Percentiles rank a stretch among this genome's conserved stretches.
phyloP scores from a whole-genome alignment of 768 basidiomycete genomes.

The Amanita molliuscula region DNA sequence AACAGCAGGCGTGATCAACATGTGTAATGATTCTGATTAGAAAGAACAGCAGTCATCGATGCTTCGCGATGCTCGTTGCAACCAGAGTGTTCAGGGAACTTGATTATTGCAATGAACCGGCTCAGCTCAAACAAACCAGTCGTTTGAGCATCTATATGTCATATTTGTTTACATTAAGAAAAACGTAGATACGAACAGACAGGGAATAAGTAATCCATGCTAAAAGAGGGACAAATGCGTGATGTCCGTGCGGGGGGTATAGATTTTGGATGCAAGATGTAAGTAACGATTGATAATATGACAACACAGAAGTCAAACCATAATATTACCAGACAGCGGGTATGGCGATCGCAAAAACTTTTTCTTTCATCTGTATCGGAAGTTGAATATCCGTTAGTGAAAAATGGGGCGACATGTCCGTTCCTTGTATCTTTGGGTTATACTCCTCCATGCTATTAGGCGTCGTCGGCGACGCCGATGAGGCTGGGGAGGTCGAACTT shows the following conservation, averaged over 20 bases:
- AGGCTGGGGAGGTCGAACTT: conserved; percentile 45
- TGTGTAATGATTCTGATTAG: conserved; percentile 4
- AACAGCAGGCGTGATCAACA: background rate
- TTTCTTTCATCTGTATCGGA: conserved; percentile 32
- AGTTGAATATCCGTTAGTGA: conserved; percentile 21
- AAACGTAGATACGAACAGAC: background rate
- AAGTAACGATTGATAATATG: background rate
- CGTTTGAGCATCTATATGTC: background rate
- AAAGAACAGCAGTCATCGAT: background rate
- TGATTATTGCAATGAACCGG: background rate
- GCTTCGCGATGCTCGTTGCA: too few species aligned
- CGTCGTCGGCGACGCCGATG: conserved; percentile 52
- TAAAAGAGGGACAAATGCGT: background rate
- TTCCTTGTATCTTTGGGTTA: conserved; percentile 36
- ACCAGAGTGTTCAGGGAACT: too few species aligned
- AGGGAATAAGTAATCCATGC: conserved; percentile 2
- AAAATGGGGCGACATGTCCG: conserved; percentile 30
- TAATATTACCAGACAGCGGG: conserved; percentile 47
- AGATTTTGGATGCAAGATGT: background rate
- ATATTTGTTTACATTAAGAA: background rate
- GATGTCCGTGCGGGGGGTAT: background rate
- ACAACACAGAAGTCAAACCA: conserved; percentile 11
- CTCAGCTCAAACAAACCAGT: conserved; percentile 4
- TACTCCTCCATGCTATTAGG: conserved; percentile 42
- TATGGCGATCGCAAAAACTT: conserved; percentile 57